Evolutionary conservation across 2,329 filamentous ascomycete genomes (phyloP).

Genomic region (Venturia oleaginea): DNA sequence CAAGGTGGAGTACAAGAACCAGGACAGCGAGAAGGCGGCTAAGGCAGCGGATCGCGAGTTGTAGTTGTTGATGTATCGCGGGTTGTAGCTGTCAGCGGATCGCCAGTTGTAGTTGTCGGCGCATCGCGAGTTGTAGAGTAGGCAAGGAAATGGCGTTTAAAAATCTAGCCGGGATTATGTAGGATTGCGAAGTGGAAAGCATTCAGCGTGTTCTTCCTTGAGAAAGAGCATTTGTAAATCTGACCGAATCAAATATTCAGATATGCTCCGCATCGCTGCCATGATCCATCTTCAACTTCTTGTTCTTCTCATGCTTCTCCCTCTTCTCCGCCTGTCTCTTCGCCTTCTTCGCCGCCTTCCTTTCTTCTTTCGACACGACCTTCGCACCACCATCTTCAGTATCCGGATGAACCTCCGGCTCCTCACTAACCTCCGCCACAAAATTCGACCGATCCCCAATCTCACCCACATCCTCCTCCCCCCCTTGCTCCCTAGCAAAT

Average conservation of each 20-base stretch:
- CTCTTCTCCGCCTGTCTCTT: slow-evolving; percentile 34
- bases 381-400: slow-evolving; percentile 15
- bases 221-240: background rate
- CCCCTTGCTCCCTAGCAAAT: slow-evolving; percentile 30
- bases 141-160: background rate
- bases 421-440: slow-evolving; percentile 17
- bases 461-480: slow-evolving; percentile 27
- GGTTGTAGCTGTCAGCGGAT: background rate
- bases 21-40: slow-evolving; percentile 50
- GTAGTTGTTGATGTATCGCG: background rate
- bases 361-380: slow-evolving; percentile 41
- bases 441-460: slow-evolving; percentile 28
- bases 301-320: slow-evolving; percentile 16
- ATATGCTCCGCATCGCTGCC: background rate
- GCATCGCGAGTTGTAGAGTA: slow-evolving; percentile 56
- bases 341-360: slow-evolving; percentile 45
- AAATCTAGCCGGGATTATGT: background rate
- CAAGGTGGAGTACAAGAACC: slow-evolving; percentile 41
- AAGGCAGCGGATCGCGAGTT: slow-evolving; percentile 71
- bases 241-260: background rate
- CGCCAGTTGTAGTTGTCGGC: too few relatives aligned
- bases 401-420: slow-evolving; percentile 15
- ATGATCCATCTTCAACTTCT: slow-evolving; percentile 9
- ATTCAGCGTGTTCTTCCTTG: background rate
- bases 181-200: background rate